Evolutionary conservation across 2,329 filamentous ascomycete species (phyloP).

Genomic region (Cercospora beticola): DNA sequence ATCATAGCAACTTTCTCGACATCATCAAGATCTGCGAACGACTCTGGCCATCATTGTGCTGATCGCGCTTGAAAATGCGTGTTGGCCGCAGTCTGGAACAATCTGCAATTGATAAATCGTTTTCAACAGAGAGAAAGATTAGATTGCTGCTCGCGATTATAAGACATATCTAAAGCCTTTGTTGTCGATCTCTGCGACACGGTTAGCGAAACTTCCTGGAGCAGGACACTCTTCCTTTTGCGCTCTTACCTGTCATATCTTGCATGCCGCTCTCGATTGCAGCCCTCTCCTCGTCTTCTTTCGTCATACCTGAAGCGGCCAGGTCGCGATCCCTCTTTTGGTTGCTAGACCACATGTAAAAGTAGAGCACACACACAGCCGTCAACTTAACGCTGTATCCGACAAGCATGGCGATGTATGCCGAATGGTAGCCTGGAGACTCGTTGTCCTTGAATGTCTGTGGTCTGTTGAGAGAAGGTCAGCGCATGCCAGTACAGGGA

Average conservation of each 20-base stretch:
- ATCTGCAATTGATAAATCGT: not conserved
- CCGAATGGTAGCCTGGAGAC: slow-evolving; percentile 51
- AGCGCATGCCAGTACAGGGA: not conserved
- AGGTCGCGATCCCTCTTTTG: slow-evolving; percentile 54
- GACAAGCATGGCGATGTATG: slow-evolving; percentile 57
- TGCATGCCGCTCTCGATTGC: slow-evolving; percentile 57
- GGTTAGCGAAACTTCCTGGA: not conserved
- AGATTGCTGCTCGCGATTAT: not conserved
- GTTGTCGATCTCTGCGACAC: slow-evolving; percentile 52
- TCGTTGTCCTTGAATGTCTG: slow-evolving; percentile 55
- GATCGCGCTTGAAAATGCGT: too few relatives aligned
- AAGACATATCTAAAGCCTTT: slow-evolving; percentile 54
- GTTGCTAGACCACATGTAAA: slow-evolving; percentile 58
- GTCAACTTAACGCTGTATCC: slow-evolving; percentile 56
- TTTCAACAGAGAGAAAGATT: not conserved
- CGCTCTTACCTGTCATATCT: slow-evolving; percentile 46
- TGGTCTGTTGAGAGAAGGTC: slow-evolving; percentile 28
- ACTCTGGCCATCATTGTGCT: not conserved
- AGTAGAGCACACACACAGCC: slow-evolving; percentile 52
- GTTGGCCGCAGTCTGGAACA: not conserved
- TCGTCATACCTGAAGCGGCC: slow-evolving; percentile 33
- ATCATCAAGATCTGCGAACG: not conserved
- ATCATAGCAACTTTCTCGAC: not conserved
- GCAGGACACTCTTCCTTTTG: not conserved
- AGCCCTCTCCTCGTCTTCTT: slow-evolving; percentile 49